These are phyloP conservation scores for Phialophora verrucosa DNA, from an alignment of 2,329 filamentous ascomycete species.

Conservation along the genomic window DNA sequence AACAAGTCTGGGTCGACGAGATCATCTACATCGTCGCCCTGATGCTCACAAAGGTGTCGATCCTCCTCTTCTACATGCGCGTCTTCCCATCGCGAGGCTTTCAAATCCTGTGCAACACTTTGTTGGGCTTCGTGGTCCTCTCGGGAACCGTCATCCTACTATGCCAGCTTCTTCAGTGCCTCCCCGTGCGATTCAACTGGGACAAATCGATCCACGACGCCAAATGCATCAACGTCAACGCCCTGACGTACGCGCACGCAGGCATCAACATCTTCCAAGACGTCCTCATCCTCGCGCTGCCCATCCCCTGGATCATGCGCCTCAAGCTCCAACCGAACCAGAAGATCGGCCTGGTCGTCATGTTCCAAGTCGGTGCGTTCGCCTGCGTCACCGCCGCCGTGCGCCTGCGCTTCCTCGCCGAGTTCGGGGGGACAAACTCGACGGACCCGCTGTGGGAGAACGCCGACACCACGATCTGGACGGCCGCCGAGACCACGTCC, in stretches of 20 bases:
- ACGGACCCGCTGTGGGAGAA: conserved; percentile 2
- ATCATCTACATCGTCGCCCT: conserved; percentile 57
- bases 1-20: conserved; percentile 40
- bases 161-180: conserved; percentile 49
- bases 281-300: conserved; percentile 59
- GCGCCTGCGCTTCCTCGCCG: not conserved
- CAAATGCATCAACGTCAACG: conserved; percentile 58
- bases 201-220: conserved; percentile 53
- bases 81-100: conserved; percentile 56
- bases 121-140: conserved; percentile 52
- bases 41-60: conserved; percentile 57
- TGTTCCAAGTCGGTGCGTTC: conserved; percentile 59
- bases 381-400: not conserved
- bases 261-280: conserved; percentile 60
- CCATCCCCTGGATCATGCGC: conserved; percentile 54
- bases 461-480: conserved; percentile 1
- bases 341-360: conserved; percentile 57
- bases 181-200: conserved; percentile 55
- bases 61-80: conserved; percentile 62
- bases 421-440: not conserved
- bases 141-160: conserved; percentile 47
- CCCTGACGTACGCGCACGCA: conserved; percentile 59
- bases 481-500: not conserved
- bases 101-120: conserved; percentile 42
- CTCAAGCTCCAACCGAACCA: conserved; percentile 56